Base-by-base conservation (phyloP, 345 rosid species). In the Turritis glabra region DNA sequence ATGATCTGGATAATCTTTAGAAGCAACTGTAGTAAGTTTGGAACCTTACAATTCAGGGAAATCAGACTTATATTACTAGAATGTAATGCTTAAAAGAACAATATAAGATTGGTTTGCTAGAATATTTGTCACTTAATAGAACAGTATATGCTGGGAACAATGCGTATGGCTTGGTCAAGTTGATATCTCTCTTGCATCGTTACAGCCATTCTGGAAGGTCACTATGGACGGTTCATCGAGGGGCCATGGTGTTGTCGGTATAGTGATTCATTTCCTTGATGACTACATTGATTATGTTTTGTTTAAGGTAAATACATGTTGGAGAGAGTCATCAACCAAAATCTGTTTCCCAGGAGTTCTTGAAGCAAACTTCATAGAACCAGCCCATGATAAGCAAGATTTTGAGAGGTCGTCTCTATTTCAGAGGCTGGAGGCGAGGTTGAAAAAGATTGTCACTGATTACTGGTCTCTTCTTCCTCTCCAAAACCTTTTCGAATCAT, bases 151-250 rank as follows among this genome's bases (percentile, higher is more conserved):
- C n/a, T n/a, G n/a, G n/a, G n/a, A n/a, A n/a, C n/a, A n/a, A n/a
- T n/a, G n/a, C n/a, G n/a, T n/a, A 66, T 53, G 69, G 69, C 26
- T 74, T 79, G 21, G 77, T 53, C 38, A 47, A 47, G 40, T 17
- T 64, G 67, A 70, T 50, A 56, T 74, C 58, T 30, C 67, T 43
- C 44, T 72, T 73, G 40, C 59, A 30, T 44, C 73, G 14, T 79
- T 52, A 59, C 90, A 91, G 97, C 98, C 98, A 54, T 94, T 86
- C 82, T 94, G 98, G 98, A 90, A 87, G 81, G 98, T 94, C 62
- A 83, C 79, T 4, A 8, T 63, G 67, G 89, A n/a, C n/a, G n/a
- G n/a, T n/a, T n/a, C n/a, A n/a, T n/a, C n/a, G 87, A 81, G 27
- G 91, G 89, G 97, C 77, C 37, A 71, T 13, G 97, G 96, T 13